These are phyloP conservation scores for Nepenthes mirabilis DNA, from an alignment of 148 eudicot species.

Conservation along the genomic window DNA sequence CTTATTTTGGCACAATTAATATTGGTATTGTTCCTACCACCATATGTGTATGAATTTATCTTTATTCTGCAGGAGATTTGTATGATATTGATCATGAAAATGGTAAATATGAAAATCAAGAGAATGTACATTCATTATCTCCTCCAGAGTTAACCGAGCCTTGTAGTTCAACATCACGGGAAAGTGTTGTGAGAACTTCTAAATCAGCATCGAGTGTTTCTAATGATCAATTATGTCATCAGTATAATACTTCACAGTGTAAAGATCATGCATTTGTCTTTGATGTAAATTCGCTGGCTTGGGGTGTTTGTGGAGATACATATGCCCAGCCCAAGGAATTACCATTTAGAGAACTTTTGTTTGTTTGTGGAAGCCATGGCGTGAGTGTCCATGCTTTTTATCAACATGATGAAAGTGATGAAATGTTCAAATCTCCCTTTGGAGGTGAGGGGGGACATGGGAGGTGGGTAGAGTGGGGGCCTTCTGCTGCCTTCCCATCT, in stretches of 20 bases:
- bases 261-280: constrained; percentile 33
- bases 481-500: constrained; percentile 20
- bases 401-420: constrained; percentile 17
- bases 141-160: constrained; percentile 11
- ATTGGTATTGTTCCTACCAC: background rate
- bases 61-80: background rate
- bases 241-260: constrained; percentile 15
- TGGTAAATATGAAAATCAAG: constrained; percentile 17
- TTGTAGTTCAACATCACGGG: constrained; percentile 19
- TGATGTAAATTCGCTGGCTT: constrained; percentile 71
- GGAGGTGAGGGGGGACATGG: constrained; percentile 36
- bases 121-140: constrained; percentile 19
- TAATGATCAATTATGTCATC: constrained; percentile 11
- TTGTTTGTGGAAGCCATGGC: constrained; percentile 62
- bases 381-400: constrained; percentile 77
- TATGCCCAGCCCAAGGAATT: constrained; percentile 46
- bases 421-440: constrained; percentile 9
- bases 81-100: constrained; percentile 11
- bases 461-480: constrained; percentile 90
- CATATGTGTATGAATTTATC: background rate
- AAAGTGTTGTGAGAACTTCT: constrained; percentile 30
- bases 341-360: constrained; percentile 58
- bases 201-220: constrained; percentile 23
- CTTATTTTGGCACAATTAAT: background rate
- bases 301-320: constrained; percentile 71